Percentiles rank a stretch among this genome's conserved stretches.
These are phyloP conservation scores for Sedum album DNA, from an alignment of 164 flowering plant species.

Conservation along the genomic window DNA sequence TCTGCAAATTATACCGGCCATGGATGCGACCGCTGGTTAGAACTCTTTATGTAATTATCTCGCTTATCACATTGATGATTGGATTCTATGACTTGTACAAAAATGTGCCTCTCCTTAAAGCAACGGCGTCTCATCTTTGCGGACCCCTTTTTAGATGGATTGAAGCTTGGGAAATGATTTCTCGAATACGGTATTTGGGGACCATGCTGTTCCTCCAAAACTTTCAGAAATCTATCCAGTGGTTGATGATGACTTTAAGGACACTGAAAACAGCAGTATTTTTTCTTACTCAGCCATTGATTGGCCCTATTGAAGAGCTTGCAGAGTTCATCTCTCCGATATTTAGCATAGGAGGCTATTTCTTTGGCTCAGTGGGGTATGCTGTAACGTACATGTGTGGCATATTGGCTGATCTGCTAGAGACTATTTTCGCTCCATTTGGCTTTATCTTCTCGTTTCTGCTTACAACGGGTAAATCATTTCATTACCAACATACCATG, in stretches of 20 bases:
- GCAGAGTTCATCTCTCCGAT: slow-evolving; percentile 15
- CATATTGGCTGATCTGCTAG: slow-evolving; percentile 12
- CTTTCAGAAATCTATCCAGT: slow-evolving; percentile 21
- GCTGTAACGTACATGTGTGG: slow-evolving; percentile 14
- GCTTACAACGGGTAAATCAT: slow-evolving; percentile 17
- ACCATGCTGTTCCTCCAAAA: slow-evolving; percentile 29
- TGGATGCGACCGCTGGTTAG: slow-evolving; percentile 29
- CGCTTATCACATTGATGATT: slow-evolving; percentile 24
- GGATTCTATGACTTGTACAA: slow-evolving; percentile 29
- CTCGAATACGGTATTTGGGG: slow-evolving; percentile 24
- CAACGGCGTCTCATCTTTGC: slow-evolving; percentile 21
- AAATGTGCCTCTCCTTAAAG: slow-evolving; percentile 26
- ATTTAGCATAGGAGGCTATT: slow-evolving; percentile 15
- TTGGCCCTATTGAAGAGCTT: slow-evolving; percentile 19
- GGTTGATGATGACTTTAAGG: slow-evolving; percentile 14
- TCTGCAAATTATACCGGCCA: slow-evolving; percentile 21
- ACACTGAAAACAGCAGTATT: slow-evolving; percentile 13
- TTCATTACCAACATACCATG: not conserved
- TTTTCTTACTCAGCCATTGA: slow-evolving; percentile 17
- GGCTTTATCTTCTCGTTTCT: slow-evolving; percentile 16
- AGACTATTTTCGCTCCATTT: slow-evolving; percentile 21
- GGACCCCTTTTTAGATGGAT: slow-evolving; percentile 29
- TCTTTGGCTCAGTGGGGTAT: slow-evolving; percentile 13
- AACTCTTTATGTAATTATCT: slow-evolving; percentile 21
- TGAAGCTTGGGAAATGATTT: slow-evolving; percentile 28